Conservation (phyloP, 805 yeast species). For the Candida endomychidarum region DNA sequence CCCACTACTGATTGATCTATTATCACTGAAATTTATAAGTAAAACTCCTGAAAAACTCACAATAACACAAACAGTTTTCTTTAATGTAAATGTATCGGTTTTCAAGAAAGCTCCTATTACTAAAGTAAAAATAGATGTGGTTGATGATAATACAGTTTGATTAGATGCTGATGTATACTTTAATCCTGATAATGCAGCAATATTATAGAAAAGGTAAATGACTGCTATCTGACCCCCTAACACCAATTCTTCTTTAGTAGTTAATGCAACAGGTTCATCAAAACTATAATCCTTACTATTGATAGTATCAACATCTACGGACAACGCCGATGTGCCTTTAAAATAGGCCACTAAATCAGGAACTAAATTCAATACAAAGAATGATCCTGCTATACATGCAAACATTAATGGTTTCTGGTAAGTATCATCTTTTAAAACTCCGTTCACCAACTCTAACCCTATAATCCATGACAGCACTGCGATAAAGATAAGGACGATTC, state of each 20-base stretch:
- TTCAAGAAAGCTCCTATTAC: conserved; percentile 40
- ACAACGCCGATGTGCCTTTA: not conserved
- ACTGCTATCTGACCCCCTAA: conserved; percentile 42
- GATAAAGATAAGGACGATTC: conserved; percentile 40
- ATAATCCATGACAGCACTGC: conserved; percentile 49
- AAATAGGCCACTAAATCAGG: conserved; percentile 29
- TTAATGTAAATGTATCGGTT: conserved; percentile 42
- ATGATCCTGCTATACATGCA: conserved; percentile 48
- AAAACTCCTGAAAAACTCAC: conserved; percentile 49
- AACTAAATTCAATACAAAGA: conserved; percentile 45
- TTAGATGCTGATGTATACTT: conserved; percentile 54
- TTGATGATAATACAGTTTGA: conserved; percentile 50
- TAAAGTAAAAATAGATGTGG: conserved; percentile 52
- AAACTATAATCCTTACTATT: conserved; percentile 1
- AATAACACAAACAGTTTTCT: conserved; percentile 43
- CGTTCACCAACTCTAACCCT: conserved; percentile 49
- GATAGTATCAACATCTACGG: not conserved
- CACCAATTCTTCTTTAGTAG: conserved; percentile 27
- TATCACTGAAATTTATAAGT: conserved; percentile 41
- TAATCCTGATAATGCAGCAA: conserved; percentile 41
- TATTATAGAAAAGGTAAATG: conserved; percentile 43
- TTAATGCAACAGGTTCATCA: conserved; percentile 16
- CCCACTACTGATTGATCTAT: conserved; percentile 18
- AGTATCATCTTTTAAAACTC: conserved; percentile 47
- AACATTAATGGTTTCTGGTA: conserved; percentile 51